Evolutionary conservation across 179 eudicot genomes (phyloP), one percentile per base, ranked within the genome.

Genomic region (Heliamphora pulchella): DNA sequence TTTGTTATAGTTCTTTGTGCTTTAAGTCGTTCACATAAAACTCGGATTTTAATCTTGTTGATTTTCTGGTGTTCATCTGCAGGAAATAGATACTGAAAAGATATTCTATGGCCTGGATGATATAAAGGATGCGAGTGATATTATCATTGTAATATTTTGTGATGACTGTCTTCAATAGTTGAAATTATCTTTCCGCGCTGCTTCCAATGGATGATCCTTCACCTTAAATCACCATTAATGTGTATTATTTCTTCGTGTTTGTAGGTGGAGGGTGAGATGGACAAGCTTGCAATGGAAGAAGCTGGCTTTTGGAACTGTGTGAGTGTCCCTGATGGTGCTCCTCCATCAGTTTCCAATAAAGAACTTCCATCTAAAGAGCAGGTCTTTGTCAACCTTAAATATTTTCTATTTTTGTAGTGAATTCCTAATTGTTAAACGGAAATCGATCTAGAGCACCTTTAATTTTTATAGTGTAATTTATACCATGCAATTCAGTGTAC

Each of bases 231-330:
- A 4, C 31, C 11, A 17, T 53, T n/a, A 48, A 22, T 71, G 20
- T 22, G 2, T n/a, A 3, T 79, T 76, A 7, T 17, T 79, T 22
- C 80, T 47, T n/a, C 62, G 78, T 66, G 15, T 8, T 70, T 82
- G 46, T 81, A 96, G 99, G 99, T 96, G 83, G 99, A 96, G 87
- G 99, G 99, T 79, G 99, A 96, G 89, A 93, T 96, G 55, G 99
- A 96, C 84, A 96, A 96, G 81, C 98, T 96, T 83, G 89, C 99
- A 43, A 93, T 96, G 98, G 98, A 94, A 87, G 99, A 96, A 83
- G 99, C 98, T 81, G 99, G 99, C 67, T 92, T 92, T 80, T 84
- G 81, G 70, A 96, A 96, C 80, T 96, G 99, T 81, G 97, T 96
- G 55, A 92, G 97, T 86, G 99, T 96, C 78, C 99, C 99, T 79